A percentile compares a stretch with the other conserved stretches of the same genome.
These are phyloP conservation scores for Nicotiana obtusifolia DNA, from an alignment of 257 asterid genomes.

Conservation along the genomic window DNA sequence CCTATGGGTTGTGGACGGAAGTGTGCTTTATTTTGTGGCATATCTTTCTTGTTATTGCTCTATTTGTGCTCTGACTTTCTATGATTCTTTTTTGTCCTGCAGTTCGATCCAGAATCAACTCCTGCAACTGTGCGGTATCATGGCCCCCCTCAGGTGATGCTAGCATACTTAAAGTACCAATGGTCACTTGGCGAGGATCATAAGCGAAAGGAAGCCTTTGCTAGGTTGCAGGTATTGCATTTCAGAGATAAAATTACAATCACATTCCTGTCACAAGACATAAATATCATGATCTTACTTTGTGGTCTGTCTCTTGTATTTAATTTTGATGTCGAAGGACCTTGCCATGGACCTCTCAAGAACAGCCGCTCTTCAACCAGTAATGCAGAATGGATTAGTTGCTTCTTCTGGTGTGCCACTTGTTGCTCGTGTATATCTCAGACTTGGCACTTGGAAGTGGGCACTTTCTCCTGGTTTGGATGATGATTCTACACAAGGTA, in stretches of 20 bases:
- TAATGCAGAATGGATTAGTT: conserved; percentile 44
- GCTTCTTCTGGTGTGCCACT: conserved; percentile 68
- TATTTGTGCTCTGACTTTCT: background rate
- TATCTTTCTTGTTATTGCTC: background rate
- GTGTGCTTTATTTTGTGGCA: background rate
- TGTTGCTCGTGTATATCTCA: conserved; percentile 78
- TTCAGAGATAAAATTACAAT: conserved; percentile 1
- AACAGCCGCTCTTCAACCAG: conserved; percentile 53
- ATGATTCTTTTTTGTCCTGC: conserved; percentile 19
- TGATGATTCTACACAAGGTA: conserved; percentile 89
- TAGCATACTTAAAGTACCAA: conserved; percentile 89
- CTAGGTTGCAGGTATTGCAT: conserved; percentile 71
- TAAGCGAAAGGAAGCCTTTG: conserved; percentile 80
- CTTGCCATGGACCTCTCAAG: conserved; percentile 83
- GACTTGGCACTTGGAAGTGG: conserved; percentile 93
- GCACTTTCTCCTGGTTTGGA: conserved; percentile 88
- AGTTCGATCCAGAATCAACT: conserved; percentile 94
- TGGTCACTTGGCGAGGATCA: conserved; percentile 99
- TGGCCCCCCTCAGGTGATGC: conserved; percentile 95
- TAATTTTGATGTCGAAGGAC: conserved; percentile 47
- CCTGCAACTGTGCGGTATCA: conserved; percentile 75
- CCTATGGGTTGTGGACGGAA: conserved; percentile 1
- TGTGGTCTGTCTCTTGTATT: conserved; percentile 8
- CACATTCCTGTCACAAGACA: background rate
- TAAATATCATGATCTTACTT: background rate